These are phyloP conservation scores for Populus deltoides DNA, from an alignment of 345 rosid genomes.

Conservation along the genomic window DNA sequence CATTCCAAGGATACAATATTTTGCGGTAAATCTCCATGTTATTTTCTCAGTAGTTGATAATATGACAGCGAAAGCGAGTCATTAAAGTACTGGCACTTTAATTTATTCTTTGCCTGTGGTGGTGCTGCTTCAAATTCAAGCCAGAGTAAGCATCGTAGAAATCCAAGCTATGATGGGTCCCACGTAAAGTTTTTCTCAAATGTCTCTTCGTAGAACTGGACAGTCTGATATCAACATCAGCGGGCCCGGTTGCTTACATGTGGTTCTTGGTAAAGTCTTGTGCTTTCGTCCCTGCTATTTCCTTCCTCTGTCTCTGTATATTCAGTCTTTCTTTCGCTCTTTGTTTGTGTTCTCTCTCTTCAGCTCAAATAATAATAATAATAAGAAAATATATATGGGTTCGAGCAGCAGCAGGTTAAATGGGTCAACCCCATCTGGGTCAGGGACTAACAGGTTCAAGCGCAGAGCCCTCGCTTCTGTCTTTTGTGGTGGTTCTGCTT, in stretches of 20 bases:
- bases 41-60: too few species aligned
- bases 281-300: not conserved
- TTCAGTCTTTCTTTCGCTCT: not conserved
- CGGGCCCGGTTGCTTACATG: not conserved
- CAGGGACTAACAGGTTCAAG: not conserved
- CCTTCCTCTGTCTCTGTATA: not conserved
- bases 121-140: not conserved
- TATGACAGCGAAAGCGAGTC: too few species aligned
- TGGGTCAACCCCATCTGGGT: not conserved
- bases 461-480: conserved; percentile 5
- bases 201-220: not conserved
- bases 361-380: not conserved
- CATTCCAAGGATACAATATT: too few species aligned
- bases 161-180: not conserved
- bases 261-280: not conserved
- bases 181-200: not conserved
- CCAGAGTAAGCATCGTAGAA: not conserved
- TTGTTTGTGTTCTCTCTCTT: not conserved
- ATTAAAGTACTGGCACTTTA: too few species aligned
- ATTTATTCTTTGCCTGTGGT: too few species aligned
- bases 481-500: conserved; percentile 8
- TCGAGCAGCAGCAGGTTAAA: conserved; percentile 15
- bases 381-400: conserved; percentile 4
- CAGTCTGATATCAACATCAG: not conserved
- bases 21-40: too few species aligned